phyloP scores from a whole-genome alignment of 1,139 yeast genomes.

The Lodderomyces orthopsilosis region DNA sequence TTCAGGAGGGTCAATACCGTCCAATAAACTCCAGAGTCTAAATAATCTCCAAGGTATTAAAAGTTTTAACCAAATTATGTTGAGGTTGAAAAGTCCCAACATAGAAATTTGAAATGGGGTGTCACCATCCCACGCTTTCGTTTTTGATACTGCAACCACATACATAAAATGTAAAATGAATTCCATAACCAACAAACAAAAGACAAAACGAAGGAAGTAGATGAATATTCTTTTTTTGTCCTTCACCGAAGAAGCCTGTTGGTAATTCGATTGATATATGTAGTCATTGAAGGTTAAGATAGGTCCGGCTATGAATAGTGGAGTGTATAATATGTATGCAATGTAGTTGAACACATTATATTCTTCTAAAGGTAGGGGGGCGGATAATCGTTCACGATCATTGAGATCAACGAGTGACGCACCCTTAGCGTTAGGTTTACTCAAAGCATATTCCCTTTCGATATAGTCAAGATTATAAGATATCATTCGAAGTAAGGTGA shows the following conservation, averaged over 20 bases:
- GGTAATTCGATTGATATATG: constrained; percentile 61
- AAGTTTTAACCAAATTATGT: constrained; percentile 87
- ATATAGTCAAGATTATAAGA: constrained; percentile 80
- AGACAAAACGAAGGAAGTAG: constrained; percentile 65
- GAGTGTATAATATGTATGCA: constrained; percentile 80
- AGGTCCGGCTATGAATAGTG: constrained; percentile 94
- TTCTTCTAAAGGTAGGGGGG: constrained; percentile 58
- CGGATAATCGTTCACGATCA: constrained; percentile 67
- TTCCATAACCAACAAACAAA: constrained; percentile 87
- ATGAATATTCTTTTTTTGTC: constrained; percentile 47
- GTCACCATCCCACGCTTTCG: constrained; percentile 87
- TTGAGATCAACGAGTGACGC: constrained; percentile 28
- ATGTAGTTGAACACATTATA: constrained; percentile 65
- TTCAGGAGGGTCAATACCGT: constrained; percentile 95
- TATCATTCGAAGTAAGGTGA: constrained; percentile 77
- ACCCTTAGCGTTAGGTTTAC: constrained; percentile 10
- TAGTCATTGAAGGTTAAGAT: constrained; percentile 90
- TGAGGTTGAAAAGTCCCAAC: constrained; percentile 89
- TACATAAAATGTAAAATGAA: constrained; percentile 80
- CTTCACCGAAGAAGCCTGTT: constrained; percentile 40
- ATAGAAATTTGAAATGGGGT: constrained; percentile 91
- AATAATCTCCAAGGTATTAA: constrained; percentile 95
- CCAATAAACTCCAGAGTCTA: constrained; percentile 86
- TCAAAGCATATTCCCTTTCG: constrained; percentile 33
- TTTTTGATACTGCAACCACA: constrained; percentile 87